A percentile compares a stretch with the other conserved stretches of the same genome.
Conservation (phyloP, 805 yeast genomes). For the Ogataea angusta region DNA sequence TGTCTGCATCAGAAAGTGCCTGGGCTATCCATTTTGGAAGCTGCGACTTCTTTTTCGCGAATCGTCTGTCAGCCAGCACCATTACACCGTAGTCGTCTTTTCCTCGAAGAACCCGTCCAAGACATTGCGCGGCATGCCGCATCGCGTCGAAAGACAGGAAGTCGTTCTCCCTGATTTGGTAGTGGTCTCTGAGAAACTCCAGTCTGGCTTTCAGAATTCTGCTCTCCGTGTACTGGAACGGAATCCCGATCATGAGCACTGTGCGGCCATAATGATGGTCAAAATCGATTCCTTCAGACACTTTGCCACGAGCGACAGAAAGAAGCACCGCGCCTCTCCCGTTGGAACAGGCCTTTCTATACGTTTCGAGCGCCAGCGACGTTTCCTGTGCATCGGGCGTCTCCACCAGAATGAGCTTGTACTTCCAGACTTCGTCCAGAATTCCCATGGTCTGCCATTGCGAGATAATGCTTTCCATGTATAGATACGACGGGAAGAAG, state of each 20-base stretch:
- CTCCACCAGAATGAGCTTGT: constrained; percentile 89
- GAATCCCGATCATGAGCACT: constrained; percentile 97
- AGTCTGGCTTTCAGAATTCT: constrained; percentile 91
- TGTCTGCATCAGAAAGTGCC: constrained; percentile 86
- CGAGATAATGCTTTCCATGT: constrained; percentile 96
- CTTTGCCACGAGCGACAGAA: constrained; percentile 98
- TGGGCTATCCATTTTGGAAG: constrained; percentile 97
- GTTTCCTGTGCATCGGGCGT: constrained; percentile 99
- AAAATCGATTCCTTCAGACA: constrained; percentile 98
- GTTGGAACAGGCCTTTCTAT: constrained; percentile 92
- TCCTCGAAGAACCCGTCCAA: constrained; percentile 96
- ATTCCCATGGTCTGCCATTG: constrained; percentile 99
- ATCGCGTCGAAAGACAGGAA: constrained; percentile 97
- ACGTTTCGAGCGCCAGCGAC: constrained; percentile 89
- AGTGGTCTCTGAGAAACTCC: constrained; percentile 90
- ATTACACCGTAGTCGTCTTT: constrained; percentile 98
- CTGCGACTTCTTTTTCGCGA: constrained; percentile 79
- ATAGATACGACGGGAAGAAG: constrained; percentile 93
- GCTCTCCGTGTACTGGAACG: constrained; percentile 97
- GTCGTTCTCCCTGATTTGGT: constrained; percentile 89
- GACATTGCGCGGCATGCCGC: constrained; percentile 99
- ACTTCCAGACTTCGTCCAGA: constrained; percentile 97
- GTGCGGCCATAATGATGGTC: constrained; percentile 98
- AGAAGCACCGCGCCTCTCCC: constrained; percentile 96
- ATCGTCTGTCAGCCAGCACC: constrained; percentile 95